phyloP scores from a whole-genome alignment of 2,329 filamentous ascomycete species.

The Lachnellula suecica region DNA sequence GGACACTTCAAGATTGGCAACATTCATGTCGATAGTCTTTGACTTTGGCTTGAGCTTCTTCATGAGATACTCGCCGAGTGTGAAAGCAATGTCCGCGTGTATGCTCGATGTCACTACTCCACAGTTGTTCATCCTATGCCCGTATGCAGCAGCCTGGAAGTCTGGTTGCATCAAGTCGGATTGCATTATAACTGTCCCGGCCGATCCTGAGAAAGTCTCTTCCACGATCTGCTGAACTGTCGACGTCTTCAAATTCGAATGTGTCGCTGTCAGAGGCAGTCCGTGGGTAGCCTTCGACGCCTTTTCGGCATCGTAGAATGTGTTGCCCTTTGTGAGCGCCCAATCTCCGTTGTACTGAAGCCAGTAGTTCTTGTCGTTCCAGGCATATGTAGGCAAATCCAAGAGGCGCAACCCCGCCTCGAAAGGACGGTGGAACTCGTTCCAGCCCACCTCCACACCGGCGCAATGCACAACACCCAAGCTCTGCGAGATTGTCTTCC shows the following conservation, averaged over 20 bases:
- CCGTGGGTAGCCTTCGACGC: conserved; percentile 25
- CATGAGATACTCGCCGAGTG: conserved; percentile 51
- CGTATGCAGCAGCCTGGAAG: conserved; percentile 6
- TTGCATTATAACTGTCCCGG: conserved; percentile 3
- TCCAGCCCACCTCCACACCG: conserved; percentile 61
- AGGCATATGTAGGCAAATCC: conserved; percentile 58
- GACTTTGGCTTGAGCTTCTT: conserved; percentile 38
- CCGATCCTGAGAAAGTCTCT: conserved; percentile 38
- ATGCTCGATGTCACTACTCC: conserved; percentile 40
- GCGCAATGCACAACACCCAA: conserved; percentile 66
- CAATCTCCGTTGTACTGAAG: conserved; percentile 52
- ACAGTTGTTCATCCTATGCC: conserved; percentile 15
- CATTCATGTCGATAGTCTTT: conserved; percentile 33
- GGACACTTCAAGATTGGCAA: conserved; percentile 38
- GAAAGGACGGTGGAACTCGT: conserved; percentile 57
- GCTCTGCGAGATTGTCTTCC: conserved; percentile 52
- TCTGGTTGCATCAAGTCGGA: conserved; percentile 11
- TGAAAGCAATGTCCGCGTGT: conserved; percentile 62
- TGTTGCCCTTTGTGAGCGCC: conserved; percentile 60
- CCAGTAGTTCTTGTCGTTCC: conserved; percentile 60
- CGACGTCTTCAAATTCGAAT: conserved; percentile 32
- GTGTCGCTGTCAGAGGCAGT: conserved; percentile 2
- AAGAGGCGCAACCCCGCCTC: conserved; percentile 52
- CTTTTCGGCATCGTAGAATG: conserved; percentile 48
- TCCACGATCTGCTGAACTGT: conserved; percentile 54